phyloP scores from a whole-genome alignment of 805 yeast species.

The Millerozyma acaciae region DNA sequence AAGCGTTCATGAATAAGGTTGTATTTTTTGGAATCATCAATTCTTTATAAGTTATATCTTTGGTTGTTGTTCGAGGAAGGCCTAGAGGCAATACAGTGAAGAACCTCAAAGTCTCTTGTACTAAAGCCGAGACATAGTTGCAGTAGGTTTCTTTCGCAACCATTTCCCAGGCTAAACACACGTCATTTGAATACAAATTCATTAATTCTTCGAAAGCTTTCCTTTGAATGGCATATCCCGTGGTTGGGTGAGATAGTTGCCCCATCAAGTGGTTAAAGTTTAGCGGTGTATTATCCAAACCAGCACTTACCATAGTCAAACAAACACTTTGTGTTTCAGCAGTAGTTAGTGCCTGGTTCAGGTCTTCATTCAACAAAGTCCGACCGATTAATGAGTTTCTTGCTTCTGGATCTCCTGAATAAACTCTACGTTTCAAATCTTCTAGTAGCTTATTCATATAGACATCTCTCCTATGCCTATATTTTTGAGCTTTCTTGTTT shows the following conservation, averaged over 20 bases:
- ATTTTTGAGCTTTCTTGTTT: conserved; percentile 12
- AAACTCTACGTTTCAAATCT: conserved; percentile 12
- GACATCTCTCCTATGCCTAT: conserved; percentile 41
- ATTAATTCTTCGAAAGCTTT: conserved; percentile 42
- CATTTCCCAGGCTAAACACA: conserved; percentile 32
- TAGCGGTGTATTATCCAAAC: conserved; percentile 67
- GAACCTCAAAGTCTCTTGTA: conserved; percentile 58
- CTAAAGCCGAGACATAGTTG: conserved; percentile 51
- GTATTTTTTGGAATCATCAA: conserved; percentile 53
- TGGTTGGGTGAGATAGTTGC: conserved; percentile 45
- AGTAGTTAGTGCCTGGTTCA: conserved; percentile 15
- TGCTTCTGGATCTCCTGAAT: conserved; percentile 20
- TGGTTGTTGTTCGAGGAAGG: conserved; percentile 60
- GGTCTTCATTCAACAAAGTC: conserved; percentile 7
- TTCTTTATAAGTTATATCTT: conserved; percentile 38
- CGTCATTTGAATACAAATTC: conserved; percentile 24
- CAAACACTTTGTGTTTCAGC: conserved; percentile 57
- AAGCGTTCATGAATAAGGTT: conserved; percentile 59
- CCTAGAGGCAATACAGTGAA: conserved; percentile 67
- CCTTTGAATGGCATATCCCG: conserved; percentile 8
- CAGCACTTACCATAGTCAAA: conserved; percentile 75
- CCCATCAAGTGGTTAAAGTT: conserved; percentile 60
- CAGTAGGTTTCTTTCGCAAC: conserved; percentile 30
- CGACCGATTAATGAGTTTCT: conserved; percentile 31
- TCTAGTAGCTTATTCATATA: conserved; percentile 42